Percentiles rank a stretch among this genome's conserved stretches.
Evolutionary conservation across 805 yeast genomes (phyloP).

Genomic region (Suhomyces pyralidae): DNA sequence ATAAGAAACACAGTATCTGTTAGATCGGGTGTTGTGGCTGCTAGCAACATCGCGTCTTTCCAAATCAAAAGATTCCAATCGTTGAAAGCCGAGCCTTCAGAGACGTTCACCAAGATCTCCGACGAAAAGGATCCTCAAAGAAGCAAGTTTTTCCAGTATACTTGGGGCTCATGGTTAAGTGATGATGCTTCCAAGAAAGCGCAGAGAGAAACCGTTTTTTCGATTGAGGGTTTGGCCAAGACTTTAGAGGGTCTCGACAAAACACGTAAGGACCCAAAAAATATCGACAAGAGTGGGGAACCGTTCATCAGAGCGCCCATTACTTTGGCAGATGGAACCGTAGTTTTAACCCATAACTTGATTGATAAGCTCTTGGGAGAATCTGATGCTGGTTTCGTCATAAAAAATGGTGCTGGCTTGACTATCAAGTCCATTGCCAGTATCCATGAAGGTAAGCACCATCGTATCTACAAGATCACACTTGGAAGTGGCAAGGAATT

Average conservation of each 20-base stretch:
- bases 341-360: constrained; percentile 49
- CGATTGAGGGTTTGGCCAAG: constrained; percentile 69
- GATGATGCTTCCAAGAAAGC: constrained; percentile 73
- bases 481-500: constrained; percentile 60
- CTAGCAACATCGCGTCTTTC: neutral
- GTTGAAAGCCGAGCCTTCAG: constrained; percentile 23
- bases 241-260: constrained; percentile 47
- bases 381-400: constrained; percentile 38
- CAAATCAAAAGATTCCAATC: constrained; percentile 1
- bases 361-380: constrained; percentile 43
- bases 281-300: constrained; percentile 21
- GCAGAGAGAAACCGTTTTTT: constrained; percentile 75
- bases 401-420: constrained; percentile 45
- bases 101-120: constrained; percentile 51
- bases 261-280: constrained; percentile 26
- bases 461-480: constrained; percentile 75
- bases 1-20: neutral
- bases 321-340: constrained; percentile 43
- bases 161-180: constrained; percentile 94
- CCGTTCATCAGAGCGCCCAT: constrained; percentile 26
- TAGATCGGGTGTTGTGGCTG: neutral
- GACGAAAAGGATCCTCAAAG: constrained; percentile 67
- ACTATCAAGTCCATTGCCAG: constrained; percentile 71
- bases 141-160: constrained; percentile 73
- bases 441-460: constrained; percentile 92